Conservation (phyloP, 768 basidiomycete genomes). For the Amanita subjunquillea region DNA sequence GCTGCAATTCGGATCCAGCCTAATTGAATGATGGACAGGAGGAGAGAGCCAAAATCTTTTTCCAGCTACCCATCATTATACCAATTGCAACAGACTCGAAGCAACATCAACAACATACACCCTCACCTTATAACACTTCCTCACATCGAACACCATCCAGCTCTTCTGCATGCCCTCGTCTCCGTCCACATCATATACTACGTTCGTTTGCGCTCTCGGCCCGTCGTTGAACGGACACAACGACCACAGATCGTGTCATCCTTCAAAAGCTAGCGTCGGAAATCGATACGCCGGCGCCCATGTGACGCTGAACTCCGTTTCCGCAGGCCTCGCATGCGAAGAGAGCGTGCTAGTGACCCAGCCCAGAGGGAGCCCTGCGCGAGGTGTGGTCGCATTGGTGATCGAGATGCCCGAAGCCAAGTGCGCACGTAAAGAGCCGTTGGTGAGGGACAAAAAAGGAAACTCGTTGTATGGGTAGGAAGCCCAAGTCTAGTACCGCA, state of each 20-base stretch:
- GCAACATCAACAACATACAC: slow-evolving; percentile 16
- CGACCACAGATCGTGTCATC: slow-evolving; percentile 24
- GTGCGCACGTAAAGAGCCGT: slow-evolving; percentile 28
- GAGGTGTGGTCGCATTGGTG: slow-evolving; percentile 27
- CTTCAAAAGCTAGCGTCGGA: slow-evolving; percentile 23
- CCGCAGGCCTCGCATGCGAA: slow-evolving; percentile 15
- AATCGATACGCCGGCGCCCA: slow-evolving; percentile 9
- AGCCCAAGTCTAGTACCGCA: slow-evolving; percentile 27
- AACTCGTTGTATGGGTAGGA: slow-evolving; percentile 42
- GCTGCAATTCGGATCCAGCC: too few species aligned
- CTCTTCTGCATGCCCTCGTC: slow-evolving; percentile 10
- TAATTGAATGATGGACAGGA: too few species aligned
- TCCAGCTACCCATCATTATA: not conserved
- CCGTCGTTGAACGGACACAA: slow-evolving; percentile 22
- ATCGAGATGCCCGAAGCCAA: slow-evolving; percentile 20
- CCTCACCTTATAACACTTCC: slow-evolving; percentile 20
- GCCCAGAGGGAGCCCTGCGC: slow-evolving; percentile 20
- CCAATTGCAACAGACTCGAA: not conserved
- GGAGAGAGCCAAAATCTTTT: too few species aligned
- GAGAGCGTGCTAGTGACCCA: slow-evolving; percentile 26
- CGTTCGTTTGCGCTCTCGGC: slow-evolving; percentile 19
- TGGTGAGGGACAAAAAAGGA: slow-evolving; percentile 26
- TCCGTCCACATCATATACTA: slow-evolving; percentile 24
- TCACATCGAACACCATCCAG: slow-evolving; percentile 15
- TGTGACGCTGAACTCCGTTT: slow-evolving; percentile 25